Evolutionary conservation across 208 protist species (phyloP), one percentile per base, ranked within the genome.

Genomic region (Crithidia fasciculata): DNA sequence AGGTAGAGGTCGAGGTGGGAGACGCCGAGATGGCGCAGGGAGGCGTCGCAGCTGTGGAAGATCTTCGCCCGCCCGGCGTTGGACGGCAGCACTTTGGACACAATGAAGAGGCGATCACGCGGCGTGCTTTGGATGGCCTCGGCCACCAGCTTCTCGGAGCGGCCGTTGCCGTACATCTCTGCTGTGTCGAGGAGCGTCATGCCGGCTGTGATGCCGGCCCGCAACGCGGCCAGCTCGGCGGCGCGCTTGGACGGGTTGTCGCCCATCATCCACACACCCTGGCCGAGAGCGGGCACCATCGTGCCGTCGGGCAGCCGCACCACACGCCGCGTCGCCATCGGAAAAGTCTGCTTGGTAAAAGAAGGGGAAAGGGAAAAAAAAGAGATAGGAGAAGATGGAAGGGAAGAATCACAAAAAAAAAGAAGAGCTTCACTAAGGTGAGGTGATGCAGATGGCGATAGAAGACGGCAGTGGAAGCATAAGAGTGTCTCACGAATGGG

Each of bases 51-150:
- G 63, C 89, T 89, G 50, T 69, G 53, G 59, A 84, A 78, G 8
- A 98, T 95, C 62, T 88, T 39, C 53, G 86, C 69, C 15, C 75
- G 81, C 18, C 79, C 72, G 40, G 98, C 96, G 68, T 95, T 90
- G 7, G 78, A 95, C 19, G 96, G 96, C 72, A 93, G 93, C 57
- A 98, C 80, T 74, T 98, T 98, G 8, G 91, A 95, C 0, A 95
- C 96, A 40, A 98, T 66, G 63, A 95, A 98, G 43, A 98, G 69
- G 55, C 95, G 79, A 13, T 97, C 91, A 19, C 96, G 85, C 5
- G 71, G 64, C 8, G 50, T 59, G n/a, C 54, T 52, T 3, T 65
- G 53, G 49, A 87, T 87, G 36, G 75, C 83, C 60, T 84, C 70
- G 5, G 69, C 80, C n/a, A 84, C 72, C 39, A 87, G 72, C 50